A percentile compares a stretch with the other conserved stretches of the same genome.
phyloP scores from a whole-genome alignment of 176 grass and related monocot species.

The Cenchrus americanus region DNA sequence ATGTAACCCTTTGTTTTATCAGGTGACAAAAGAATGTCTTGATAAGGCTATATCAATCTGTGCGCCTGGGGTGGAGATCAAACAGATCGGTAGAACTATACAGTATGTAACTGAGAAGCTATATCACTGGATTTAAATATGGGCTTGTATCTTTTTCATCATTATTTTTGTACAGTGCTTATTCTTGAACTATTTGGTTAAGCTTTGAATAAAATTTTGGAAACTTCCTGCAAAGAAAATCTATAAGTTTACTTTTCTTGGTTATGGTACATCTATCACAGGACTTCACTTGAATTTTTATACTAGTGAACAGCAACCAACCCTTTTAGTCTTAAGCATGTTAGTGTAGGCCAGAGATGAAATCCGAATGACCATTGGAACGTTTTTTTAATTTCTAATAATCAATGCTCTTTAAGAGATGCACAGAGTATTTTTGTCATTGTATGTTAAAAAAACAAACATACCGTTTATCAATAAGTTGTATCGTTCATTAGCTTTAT shows the following conservation, averaged over 20 bases:
- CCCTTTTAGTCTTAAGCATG: not conserved
- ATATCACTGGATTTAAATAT: not conserved
- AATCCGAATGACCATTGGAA: not conserved
- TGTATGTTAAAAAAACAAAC: not conserved
- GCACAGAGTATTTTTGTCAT: constrained; percentile 1
- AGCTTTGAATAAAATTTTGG: not conserved
- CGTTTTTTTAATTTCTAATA: constrained; percentile 5
- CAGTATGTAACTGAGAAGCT: constrained; percentile 68
- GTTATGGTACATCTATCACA: constrained; percentile 9
- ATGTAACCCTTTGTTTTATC: constrained; percentile 33
- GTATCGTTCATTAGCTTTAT: not conserved
- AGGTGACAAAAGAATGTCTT: constrained; percentile 91
- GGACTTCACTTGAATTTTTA: not conserved
- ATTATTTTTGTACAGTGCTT: constrained; percentile 5
- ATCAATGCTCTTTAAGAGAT: not conserved
- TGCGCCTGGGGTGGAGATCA: constrained; percentile 86
- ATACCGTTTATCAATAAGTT: not conserved
- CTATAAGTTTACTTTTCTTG: not conserved
- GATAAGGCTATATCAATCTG: constrained; percentile 90
- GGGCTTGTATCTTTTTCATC: constrained; percentile 11
- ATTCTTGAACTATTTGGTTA: not conserved
- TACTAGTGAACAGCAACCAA: not conserved
- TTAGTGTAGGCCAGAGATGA: not conserved
- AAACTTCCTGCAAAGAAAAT: not conserved
- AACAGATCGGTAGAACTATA: constrained; percentile 87